Evolutionary conservation across 129 eudicot genomes (phyloP), one percentile per base, ranked within the genome.

Genomic region (Sambucus nigra): DNA sequence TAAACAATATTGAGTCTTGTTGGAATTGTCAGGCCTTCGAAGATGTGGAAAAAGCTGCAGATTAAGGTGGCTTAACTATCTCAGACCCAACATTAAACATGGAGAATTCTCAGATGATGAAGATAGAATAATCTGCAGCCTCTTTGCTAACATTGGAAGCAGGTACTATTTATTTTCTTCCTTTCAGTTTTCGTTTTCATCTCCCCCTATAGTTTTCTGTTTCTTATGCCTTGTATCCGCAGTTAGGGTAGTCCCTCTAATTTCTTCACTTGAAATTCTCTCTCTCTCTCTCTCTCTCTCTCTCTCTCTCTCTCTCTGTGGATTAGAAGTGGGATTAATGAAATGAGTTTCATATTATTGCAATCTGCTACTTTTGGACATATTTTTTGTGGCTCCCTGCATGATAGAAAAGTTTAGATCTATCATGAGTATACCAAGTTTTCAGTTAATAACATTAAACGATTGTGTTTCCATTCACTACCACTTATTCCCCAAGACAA

Each of bases 51-150:
- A 81, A 50, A 81, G 88, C 65, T 81, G 88, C 63, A 76, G 88
- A 66, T 76, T 81, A 64, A 81, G 97, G 66, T 88, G 97, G 97
- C 73, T 88, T 10, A 88, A 88, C 52, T 88, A 88, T 73, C 84
- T 88, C 3, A 80, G 97, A 60, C 97, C 97, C 13, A 81, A 89
- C 45, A 81, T 89, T 14, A 89, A 84, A 55, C 97, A 89, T 77
- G 97, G 97, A 46, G 95, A 89, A 58, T 89, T 89, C 55, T 62
- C 95, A 25, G 95, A 89, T 60, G 93, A 81, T 61, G 97, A 89
- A 71, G 97, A 84, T 42, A 89, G 78, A 60, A 64, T 84, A 33
- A 89, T 89, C 2, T 89, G 95, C 80, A 50, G 77, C 60, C 92
- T 89, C 44, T 84, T 58, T 79, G 72, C 79, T 45, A 76, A 70